Percentiles rank a stretch among this genome's conserved stretches.
Evolutionary conservation across 164 flowering plant genomes (phyloP).

Genomic region (Akebia trifoliata): DNA sequence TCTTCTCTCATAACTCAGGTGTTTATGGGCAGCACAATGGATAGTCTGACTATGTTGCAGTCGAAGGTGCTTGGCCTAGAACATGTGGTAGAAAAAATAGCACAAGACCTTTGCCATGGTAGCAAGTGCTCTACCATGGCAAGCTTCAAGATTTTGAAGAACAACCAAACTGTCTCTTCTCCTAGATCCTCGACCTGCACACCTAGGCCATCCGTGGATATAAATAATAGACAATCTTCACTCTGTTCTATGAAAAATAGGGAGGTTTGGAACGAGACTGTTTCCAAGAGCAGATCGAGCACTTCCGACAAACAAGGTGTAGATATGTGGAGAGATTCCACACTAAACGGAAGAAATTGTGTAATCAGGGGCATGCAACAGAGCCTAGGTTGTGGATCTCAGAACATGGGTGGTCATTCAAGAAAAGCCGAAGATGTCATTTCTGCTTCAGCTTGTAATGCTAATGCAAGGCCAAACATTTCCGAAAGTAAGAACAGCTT

Average conservation of each 20-base stretch:
- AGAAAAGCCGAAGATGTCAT: slow-evolving; percentile 28
- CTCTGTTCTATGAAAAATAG: slow-evolving; percentile 25
- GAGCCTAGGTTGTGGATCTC: slow-evolving; percentile 23
- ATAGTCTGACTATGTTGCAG: slow-evolving; percentile 55
- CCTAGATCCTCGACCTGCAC: slow-evolving; percentile 61
- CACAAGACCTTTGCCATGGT: slow-evolving; percentile 31
- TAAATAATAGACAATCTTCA: slow-evolving; percentile 30
- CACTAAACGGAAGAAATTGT: slow-evolving; percentile 27
- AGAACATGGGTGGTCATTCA: slow-evolving; percentile 21
- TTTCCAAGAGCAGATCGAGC: slow-evolving; percentile 29
- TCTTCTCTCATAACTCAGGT: slow-evolving; percentile 35
- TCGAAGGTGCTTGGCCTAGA: slow-evolving; percentile 67
- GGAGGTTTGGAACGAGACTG: slow-evolving; percentile 42
- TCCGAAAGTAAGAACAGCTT: slow-evolving; percentile 29
- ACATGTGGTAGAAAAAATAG: slow-evolving; percentile 46
- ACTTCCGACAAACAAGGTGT: slow-evolving; percentile 28
- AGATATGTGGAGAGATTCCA: slow-evolving; percentile 36
- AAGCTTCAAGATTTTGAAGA: slow-evolving; percentile 36
- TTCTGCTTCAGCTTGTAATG: slow-evolving; percentile 19
- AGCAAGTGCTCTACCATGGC: slow-evolving; percentile 28
- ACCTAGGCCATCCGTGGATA: slow-evolving; percentile 63
- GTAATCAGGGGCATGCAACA: slow-evolving; percentile 24
- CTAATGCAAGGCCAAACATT: slow-evolving; percentile 18
- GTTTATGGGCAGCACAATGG: slow-evolving; percentile 52
- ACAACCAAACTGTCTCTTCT: slow-evolving; percentile 35